Evolutionary conservation across 768 basidiomycete genomes (phyloP).

Genomic region (Chlorophyllum brunneum): DNA sequence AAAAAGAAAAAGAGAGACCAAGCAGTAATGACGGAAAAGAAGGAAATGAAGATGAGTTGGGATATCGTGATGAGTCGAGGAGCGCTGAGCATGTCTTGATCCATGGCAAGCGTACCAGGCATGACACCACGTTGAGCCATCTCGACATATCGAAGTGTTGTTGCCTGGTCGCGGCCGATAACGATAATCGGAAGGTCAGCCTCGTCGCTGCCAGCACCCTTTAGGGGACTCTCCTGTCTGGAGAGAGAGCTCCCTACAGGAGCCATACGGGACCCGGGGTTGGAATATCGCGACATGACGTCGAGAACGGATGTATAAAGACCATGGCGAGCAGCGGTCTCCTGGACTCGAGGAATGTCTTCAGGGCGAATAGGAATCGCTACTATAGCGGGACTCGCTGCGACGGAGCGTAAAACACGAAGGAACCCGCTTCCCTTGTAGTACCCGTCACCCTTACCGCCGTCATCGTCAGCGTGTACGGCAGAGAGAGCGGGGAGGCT

Average conservation of each 20-base stretch:
- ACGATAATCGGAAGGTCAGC: not conserved
- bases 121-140: conserved; percentile 11
- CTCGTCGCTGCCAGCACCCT: not conserved
- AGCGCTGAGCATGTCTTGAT: not conserved
- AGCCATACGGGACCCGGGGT: not conserved
- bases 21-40: not conserved
- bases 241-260: not conserved
- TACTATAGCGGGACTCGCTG: conserved; percentile 3
- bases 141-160: conserved; percentile 9
- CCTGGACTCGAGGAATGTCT: conserved; percentile 9
- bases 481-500: not conserved
- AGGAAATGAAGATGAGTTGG: conserved; percentile 5
- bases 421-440: conserved; percentile 3
- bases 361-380: conserved; percentile 6
- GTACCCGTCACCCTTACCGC: not conserved
- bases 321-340: conserved; percentile 7
- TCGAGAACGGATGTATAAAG: conserved; percentile 8
- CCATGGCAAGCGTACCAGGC: not conserved
- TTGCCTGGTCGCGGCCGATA: not conserved
- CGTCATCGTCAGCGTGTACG: not conserved
- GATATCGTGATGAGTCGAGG: conserved; percentile 4
- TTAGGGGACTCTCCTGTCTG: not conserved
- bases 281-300: not conserved
- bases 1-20: conserved; percentile 2
- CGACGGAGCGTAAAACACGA: conserved; percentile 7